A percentile compares a stretch with the other conserved stretches of the same genome.
Conservation (phyloP, 2,329 filamentous ascomycete genomes). For the Pseudopyricularia javanii region DNA sequence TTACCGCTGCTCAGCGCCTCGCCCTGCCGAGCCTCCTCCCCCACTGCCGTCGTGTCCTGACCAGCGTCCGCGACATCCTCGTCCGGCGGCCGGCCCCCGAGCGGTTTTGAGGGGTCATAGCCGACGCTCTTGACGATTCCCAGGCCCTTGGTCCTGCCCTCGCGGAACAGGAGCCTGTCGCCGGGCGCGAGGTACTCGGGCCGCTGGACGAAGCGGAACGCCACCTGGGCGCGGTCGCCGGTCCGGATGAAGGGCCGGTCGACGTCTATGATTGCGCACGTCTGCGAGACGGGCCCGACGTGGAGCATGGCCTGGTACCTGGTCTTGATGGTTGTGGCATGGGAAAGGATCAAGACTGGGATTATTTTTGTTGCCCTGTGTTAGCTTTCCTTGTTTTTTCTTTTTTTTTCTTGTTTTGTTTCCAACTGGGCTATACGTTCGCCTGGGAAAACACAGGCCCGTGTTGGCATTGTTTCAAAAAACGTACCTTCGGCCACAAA, state of each 20-base stretch:
- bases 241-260: conserved; percentile 92
- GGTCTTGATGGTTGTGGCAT: conserved; percentile 92
- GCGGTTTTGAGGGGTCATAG: conserved; percentile 56
- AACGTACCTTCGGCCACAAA: conserved; percentile 63
- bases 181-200: conserved; percentile 86
- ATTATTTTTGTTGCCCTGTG: background rate
- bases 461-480: background rate
- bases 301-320: conserved; percentile 98
- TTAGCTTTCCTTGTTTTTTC: too few species aligned
- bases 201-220: conserved; percentile 86
- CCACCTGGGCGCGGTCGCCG: conserved; percentile 85
- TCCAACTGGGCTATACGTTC: too few species aligned
- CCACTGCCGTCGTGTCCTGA: too few species aligned
- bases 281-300: conserved; percentile 88
- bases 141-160: conserved; percentile 87
- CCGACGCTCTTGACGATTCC: conserved; percentile 88
- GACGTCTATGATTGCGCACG: conserved; percentile 93
- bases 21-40: too few species aligned
- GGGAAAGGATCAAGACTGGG: conserved; percentile 81
- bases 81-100: conserved; percentile 13
- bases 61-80: background rate
- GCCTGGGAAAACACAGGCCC: too few species aligned
- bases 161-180: conserved; percentile 82
- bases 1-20: too few species aligned
- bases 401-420: too few species aligned